Conservation (phyloP, 192 early-diverging fungal genomes). For the Coemansia nantahalensis region DNA sequence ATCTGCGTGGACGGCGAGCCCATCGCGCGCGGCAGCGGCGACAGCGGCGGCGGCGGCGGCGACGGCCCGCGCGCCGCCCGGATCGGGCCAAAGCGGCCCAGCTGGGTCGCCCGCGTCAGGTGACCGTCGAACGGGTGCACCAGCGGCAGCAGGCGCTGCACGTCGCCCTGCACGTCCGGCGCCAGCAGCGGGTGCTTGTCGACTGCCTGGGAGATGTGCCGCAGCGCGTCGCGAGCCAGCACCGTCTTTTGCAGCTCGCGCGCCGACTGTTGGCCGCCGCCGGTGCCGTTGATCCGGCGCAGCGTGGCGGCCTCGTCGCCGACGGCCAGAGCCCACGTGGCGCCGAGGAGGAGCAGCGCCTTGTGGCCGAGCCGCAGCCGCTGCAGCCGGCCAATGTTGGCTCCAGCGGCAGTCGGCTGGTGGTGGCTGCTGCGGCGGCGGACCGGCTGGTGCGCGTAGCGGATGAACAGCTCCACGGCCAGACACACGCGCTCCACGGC, state of each 20-base stretch:
- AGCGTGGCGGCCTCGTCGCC: conserved; percentile 33
- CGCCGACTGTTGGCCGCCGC: conserved; percentile 1
- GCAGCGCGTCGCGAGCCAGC: conserved; percentile 41
- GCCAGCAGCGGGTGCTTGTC: conserved; percentile 34
- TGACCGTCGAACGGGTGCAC: conserved; percentile 51
- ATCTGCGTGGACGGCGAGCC: conserved; percentile 19
- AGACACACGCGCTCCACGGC: conserved; percentile 16
- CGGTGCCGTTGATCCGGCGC: conserved; percentile 13
- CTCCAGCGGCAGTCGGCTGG: conserved; percentile 7
- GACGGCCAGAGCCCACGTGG: conserved; percentile 35
- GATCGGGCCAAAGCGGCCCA: conserved; percentile 33
- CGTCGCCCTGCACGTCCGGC: conserved; percentile 5
- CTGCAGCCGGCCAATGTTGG: conserved; percentile 9
- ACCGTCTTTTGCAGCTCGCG: no score
- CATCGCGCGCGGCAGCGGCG: neutral
- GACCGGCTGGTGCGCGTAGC: conserved; percentile 14
- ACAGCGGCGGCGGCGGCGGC: no score
- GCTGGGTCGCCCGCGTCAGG: conserved; percentile 26
- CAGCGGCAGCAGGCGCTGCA: conserved; percentile 24
- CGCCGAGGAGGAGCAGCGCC: conserved; percentile 34
- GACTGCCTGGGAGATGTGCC: conserved; percentile 22
- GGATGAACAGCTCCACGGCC: conserved; percentile 32
- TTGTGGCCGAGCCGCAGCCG: conserved; percentile 45
- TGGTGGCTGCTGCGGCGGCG: neutral
- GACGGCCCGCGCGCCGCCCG: no score